Evolutionary conservation across 768 basidiomycete genomes (phyloP).

Genomic region (Hydnomerulius pinastri): DNA sequence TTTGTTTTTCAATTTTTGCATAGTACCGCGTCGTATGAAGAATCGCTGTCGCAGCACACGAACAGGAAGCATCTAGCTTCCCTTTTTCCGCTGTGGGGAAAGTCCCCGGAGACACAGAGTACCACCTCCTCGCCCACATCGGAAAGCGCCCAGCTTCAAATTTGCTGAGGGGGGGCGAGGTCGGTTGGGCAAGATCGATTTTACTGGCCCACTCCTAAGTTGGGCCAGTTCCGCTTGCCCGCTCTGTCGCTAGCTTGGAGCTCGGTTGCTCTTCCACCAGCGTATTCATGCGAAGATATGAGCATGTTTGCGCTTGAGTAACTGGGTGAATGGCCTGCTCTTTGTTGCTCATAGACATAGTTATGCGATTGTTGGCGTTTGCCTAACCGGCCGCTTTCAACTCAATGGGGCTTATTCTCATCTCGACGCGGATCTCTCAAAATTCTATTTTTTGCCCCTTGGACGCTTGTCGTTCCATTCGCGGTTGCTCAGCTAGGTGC

Average conservation of each 20-base stretch:
- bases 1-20: slow-evolving; percentile 27
- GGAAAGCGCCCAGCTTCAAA: slow-evolving; percentile 81
- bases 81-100: slow-evolving; percentile 77
- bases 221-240: slow-evolving; percentile 45
- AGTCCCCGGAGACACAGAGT: slow-evolving; percentile 91
- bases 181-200: slow-evolving; percentile 50
- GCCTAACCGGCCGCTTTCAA: slow-evolving; percentile 48
- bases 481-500: slow-evolving; percentile 16
- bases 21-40: slow-evolving; percentile 61
- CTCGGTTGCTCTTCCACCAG: slow-evolving; percentile 40
- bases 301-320: slow-evolving; percentile 58
- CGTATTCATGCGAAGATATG: slow-evolving; percentile 73
- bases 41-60: slow-evolving; percentile 85
- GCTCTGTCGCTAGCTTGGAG: slow-evolving; percentile 54
- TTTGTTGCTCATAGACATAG: slow-evolving; percentile 84
- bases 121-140: slow-evolving; percentile 48
- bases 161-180: slow-evolving; percentile 60
- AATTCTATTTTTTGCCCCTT: slow-evolving; percentile 50
- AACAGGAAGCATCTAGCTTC: slow-evolving; percentile 57
- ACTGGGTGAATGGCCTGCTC: slow-evolving; percentile 39
- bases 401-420: slow-evolving; percentile 94
- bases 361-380: slow-evolving; percentile 75
- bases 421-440: slow-evolving; percentile 48
- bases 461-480: slow-evolving; percentile 55
- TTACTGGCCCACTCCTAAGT: slow-evolving; percentile 31